A percentile compares a stretch with the other conserved stretches of the same genome.
phyloP scores from a whole-genome alignment of 139 green algal species.

The Picochlorum sp. region DNA sequence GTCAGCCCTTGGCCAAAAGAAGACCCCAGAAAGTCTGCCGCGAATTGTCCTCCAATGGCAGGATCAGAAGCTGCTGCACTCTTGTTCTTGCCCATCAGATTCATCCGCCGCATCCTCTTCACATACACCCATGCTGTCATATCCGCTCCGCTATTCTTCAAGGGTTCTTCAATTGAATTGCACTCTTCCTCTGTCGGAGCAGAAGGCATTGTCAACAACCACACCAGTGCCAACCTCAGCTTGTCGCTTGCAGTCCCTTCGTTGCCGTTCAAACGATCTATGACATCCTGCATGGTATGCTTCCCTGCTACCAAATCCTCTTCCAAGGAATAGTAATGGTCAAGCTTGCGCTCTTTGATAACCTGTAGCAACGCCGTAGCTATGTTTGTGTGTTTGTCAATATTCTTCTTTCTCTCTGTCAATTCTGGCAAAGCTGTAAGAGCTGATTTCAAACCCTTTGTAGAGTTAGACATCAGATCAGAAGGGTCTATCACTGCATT shows the following conservation, averaged over 20 bases:
- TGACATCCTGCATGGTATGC: conserved; percentile 48
- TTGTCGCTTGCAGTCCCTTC: conserved; percentile 73
- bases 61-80: conserved; percentile 9
- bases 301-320: conserved; percentile 83
- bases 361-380: conserved; percentile 70
- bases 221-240: conserved; percentile 82
- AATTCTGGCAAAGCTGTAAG: conserved; percentile 65
- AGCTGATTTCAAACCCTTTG: conserved; percentile 71
- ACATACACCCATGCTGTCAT: conserved; percentile 78
- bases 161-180: background rate
- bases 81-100: conserved; percentile 52
- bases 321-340: conserved; percentile 72
- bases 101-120: conserved; percentile 75
- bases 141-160: conserved; percentile 48
- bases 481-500: conserved; percentile 17
- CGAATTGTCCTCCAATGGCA: conserved; percentile 8
- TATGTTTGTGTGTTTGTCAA: conserved; percentile 99
- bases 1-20: conserved; percentile 80
- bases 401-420: conserved; percentile 72
- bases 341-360: conserved; percentile 83
- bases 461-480: conserved; percentile 43
- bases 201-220: conserved; percentile 60
- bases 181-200: conserved; percentile 30
- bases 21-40: conserved; percentile 80
- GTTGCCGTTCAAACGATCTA: conserved; percentile 39